phyloP scores from a whole-genome alignment of 345 rosid species.

The Reutealis trisperma region DNA sequence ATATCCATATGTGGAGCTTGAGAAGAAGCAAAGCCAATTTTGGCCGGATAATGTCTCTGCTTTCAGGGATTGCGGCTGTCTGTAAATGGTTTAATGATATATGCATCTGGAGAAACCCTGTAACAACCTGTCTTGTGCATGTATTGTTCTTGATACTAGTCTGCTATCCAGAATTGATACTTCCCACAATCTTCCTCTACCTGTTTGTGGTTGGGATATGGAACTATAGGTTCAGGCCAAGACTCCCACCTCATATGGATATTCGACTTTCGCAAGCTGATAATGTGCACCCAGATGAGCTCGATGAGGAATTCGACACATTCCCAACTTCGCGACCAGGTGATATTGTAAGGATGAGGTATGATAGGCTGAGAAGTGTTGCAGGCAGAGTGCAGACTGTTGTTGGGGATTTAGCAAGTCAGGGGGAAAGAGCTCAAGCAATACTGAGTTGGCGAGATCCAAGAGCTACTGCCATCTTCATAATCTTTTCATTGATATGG shows the following conservation, averaged over 20 bases:
- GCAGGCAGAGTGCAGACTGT: slow-evolving; percentile 35
- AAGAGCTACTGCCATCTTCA: slow-evolving; percentile 36
- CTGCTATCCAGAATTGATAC: slow-evolving; percentile 36
- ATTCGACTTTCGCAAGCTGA: slow-evolving; percentile 28
- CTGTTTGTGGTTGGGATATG: slow-evolving; percentile 34
- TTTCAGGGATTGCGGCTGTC: slow-evolving; percentile 23
- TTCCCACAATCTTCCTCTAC: slow-evolving; percentile 34
- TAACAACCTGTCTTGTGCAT: slow-evolving; percentile 34
- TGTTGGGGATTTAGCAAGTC: slow-evolving; percentile 38
- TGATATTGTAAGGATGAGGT: slow-evolving; percentile 35
- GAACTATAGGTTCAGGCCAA: slow-evolving; percentile 37
- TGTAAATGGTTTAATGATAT: slow-evolving; percentile 34
- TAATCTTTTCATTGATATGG: slow-evolving; percentile 26
- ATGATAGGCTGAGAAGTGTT: slow-evolving; percentile 34
- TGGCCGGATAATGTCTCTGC: slow-evolving; percentile 28
- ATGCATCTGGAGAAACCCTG: slow-evolving; percentile 37
- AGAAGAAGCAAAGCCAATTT: slow-evolving; percentile 39
- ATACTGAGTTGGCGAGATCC: slow-evolving; percentile 37
- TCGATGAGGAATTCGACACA: slow-evolving; percentile 35
- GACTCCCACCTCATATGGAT: slow-evolving; percentile 38
- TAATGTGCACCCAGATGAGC: slow-evolving; percentile 27
- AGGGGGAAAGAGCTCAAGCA: slow-evolving; percentile 34
- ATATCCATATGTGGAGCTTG: slow-evolving; percentile 34
- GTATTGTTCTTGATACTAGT: slow-evolving; percentile 35
- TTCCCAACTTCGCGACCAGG: slow-evolving; percentile 21